Conservation (phyloP, 2,329 filamentous ascomycete species). For the Sarocladiaceae sp. region DNA sequence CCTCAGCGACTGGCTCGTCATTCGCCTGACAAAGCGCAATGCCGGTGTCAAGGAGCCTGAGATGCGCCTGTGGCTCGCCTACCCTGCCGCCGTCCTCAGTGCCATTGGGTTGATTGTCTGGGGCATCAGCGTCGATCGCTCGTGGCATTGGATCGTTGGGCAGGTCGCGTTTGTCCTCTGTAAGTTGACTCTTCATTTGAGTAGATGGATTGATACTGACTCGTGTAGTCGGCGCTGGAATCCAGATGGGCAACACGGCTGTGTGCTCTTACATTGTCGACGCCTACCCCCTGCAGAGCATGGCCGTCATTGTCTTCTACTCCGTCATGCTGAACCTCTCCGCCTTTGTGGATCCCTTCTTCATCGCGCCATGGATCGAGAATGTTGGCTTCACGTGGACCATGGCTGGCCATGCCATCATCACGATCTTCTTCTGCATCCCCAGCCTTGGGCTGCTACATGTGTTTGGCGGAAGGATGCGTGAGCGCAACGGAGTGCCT, state of each 20-base stretch:
- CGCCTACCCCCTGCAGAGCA: constrained; percentile 47
- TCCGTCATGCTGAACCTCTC: constrained; percentile 45
- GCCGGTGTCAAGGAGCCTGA: constrained; percentile 38
- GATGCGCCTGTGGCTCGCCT: constrained; percentile 50
- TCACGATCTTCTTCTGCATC: constrained; percentile 33
- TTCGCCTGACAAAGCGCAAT: constrained; percentile 36
- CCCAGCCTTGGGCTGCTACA: constrained; percentile 32
- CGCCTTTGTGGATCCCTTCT: constrained; percentile 40
- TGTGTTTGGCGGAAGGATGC: constrained; percentile 29
- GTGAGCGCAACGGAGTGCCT: constrained; percentile 29
- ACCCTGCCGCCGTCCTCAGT: constrained; percentile 43
- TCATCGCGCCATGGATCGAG: constrained; percentile 42
- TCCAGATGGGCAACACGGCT: constrained; percentile 51
- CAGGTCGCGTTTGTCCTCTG: constrained; percentile 50
- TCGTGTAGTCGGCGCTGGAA: constrained; percentile 40
- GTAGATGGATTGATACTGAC: neutral
- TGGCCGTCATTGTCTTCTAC: constrained; percentile 48
- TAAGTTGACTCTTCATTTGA: constrained; percentile 21
- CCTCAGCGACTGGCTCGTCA: constrained; percentile 46
- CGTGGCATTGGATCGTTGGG: constrained; percentile 51
- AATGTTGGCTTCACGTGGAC: constrained; percentile 43
- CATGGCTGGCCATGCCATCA: constrained; percentile 40
- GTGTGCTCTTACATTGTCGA: constrained; percentile 48
- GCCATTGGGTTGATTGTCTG: constrained; percentile 45
- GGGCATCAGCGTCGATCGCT: constrained; percentile 46